Evolutionary conservation across 768 basidiomycete genomes (phyloP).

Genomic region (Galerina sulciceps): DNA sequence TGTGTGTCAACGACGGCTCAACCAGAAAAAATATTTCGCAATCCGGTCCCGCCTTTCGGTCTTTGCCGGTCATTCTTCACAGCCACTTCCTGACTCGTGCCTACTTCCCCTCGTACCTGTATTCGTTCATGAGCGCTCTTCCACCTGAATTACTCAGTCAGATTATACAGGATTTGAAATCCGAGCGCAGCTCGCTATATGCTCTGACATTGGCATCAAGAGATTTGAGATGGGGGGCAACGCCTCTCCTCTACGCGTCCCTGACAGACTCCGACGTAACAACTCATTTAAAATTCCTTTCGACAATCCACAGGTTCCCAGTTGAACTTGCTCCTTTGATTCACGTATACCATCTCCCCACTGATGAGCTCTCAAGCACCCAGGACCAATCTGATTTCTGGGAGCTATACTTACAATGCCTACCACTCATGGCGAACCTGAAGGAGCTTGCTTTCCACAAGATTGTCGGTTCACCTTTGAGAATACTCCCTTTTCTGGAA

Average conservation of each 20-base stretch:
- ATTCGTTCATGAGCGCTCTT: not conserved
- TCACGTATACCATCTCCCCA: not conserved
- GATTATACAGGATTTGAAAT: not conserved
- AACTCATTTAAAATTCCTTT: not conserved
- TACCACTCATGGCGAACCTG: not conserved
- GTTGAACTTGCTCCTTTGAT: not conserved
- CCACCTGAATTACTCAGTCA: conserved; percentile 2
- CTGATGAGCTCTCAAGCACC: not conserved
- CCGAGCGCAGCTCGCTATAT: not conserved
- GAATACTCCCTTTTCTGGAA: no score
- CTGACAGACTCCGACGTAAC: not conserved
- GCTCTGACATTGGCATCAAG: not conserved
- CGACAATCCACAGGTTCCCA: not conserved
- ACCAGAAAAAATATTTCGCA: conserved; percentile 32
- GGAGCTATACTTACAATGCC: not conserved
- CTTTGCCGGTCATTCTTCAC: conserved; percentile 18
- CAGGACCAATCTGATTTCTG: not conserved
- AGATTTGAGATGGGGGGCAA: not conserved
- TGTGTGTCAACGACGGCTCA: conserved; percentile 30
- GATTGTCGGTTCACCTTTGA: not conserved
- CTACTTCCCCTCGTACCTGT: no score
- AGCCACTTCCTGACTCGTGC: not conserved
- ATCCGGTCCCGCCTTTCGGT: conserved; percentile 20
- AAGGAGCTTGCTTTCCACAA: not conserved
- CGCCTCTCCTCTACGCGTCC: not conserved